A percentile compares a stretch with the other conserved stretches of the same genome.
phyloP scores from a whole-genome alignment of 2,329 filamentous ascomycete genomes.

The Aspergillus spinulosporus region DNA sequence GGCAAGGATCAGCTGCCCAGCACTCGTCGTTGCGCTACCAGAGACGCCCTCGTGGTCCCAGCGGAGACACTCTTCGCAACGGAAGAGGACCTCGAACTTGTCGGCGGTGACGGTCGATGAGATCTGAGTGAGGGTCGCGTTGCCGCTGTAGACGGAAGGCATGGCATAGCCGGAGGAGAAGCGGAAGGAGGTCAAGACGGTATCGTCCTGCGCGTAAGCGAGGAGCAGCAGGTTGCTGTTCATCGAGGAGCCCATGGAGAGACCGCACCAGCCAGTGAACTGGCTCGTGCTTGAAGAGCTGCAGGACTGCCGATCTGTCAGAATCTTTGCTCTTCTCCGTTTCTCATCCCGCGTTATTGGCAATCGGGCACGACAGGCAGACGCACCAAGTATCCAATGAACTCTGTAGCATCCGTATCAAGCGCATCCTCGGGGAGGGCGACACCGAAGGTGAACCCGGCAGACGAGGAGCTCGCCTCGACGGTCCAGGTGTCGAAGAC shows the following conservation, averaged over 20 bases:
- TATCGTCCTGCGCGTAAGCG: conserved; percentile 56
- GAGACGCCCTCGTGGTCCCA: conserved; percentile 54
- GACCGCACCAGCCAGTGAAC: conserved; percentile 58
- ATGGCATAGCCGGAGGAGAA: conserved; percentile 60
- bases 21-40: conserved; percentile 48
- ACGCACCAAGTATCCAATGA: conserved; percentile 56
- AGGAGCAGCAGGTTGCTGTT: conserved; percentile 59
- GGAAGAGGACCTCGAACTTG: conserved; percentile 64
- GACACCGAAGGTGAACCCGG: conserved; percentile 56
- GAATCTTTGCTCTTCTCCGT: too few species aligned
- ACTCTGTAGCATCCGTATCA: conserved; percentile 54
- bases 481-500: conserved; percentile 55
- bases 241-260: conserved; percentile 60
- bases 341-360: too few species aligned
- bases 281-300: conserved; percentile 45
- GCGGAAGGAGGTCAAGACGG: conserved; percentile 60
- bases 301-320: conserved; percentile 33
- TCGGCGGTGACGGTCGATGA: conserved; percentile 59
- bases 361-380: too few species aligned
- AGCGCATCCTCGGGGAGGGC: conserved; percentile 54
- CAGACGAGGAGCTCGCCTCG: conserved; percentile 41
- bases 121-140: conserved; percentile 63
- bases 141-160: conserved; percentile 61
- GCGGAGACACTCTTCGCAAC: conserved; percentile 59
- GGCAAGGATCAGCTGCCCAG: conserved; percentile 52